Conservation (phyloP, 164 flowering plant genomes). For the Euptelea pleiosperma region DNA sequence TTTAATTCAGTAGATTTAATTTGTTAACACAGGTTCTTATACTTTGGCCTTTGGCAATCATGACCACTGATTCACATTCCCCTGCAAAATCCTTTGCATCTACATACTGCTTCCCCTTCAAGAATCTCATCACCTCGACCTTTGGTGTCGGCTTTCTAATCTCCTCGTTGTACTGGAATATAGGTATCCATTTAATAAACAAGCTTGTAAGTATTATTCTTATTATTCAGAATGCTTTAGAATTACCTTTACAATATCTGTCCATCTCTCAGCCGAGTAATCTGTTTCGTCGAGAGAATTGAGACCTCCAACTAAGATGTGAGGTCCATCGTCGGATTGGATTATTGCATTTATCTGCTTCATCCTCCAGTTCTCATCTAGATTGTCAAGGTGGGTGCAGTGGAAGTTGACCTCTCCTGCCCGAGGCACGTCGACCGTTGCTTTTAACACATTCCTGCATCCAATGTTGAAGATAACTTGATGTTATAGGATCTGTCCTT, state of each 20-base stretch:
- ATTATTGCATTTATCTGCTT: constrained; percentile 85
- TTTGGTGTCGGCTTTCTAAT: constrained; percentile 93
- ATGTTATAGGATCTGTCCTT: not conserved
- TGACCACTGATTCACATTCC: constrained; percentile 85
- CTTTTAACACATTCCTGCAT: constrained; percentile 83
- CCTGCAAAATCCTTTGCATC: constrained; percentile 92
- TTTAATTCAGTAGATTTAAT: not conserved
- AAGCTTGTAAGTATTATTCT: no score
- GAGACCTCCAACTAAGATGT: constrained; percentile 86
- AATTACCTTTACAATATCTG: constrained; percentile 83
- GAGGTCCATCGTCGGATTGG: constrained; percentile 54
- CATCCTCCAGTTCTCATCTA: constrained; percentile 95
- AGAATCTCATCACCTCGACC: constrained; percentile 71
- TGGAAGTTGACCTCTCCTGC: constrained; percentile 74
- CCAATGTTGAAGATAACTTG: not conserved
- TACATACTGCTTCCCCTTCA: constrained; percentile 65
- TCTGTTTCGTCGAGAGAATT: constrained; percentile 90
- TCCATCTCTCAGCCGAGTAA: constrained; percentile 87
- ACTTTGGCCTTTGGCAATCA: constrained; percentile 99
- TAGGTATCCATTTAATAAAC: not conserved
- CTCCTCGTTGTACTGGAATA: constrained; percentile 80
- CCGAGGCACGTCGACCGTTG: constrained; percentile 74
- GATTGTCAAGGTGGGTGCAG: constrained; percentile 91
- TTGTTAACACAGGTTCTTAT: constrained; percentile 2
- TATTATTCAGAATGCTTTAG: no score